Base-by-base conservation (phyloP, 805 yeast species). In the Suhomyces xylopsoci region DNA sequence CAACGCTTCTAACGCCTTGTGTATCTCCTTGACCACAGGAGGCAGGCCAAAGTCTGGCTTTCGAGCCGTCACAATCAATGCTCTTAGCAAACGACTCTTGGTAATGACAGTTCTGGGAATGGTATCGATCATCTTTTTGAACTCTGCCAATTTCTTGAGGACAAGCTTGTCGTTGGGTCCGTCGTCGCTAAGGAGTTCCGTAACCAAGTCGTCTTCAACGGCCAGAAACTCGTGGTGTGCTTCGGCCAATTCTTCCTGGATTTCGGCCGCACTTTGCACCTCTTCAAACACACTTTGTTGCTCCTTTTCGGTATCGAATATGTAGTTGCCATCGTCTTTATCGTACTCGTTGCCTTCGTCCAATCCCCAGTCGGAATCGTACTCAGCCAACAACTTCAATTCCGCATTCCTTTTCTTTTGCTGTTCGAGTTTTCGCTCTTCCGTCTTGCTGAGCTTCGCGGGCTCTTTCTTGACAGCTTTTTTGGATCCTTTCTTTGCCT, bases 341-440 rank as follows among this genome's bases (percentile, higher is more conserved):
- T 63, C 61, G 50, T 60, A 69, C 3, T 53, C 60, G 12, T 62
- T 52, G n/a, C 69, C 63, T n/a, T 69, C 76, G 12, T 72, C 78
- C 14, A 74, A 52, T 6, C 80, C 80, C 80, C 80, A 75, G 61
- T 75, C 80, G 7, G 73, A 62, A 50, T 70, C 72, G 43, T 69
- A 65, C 51, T 30, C 60, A 45, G 36, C 58, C 44, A 56, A 48
- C 15, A 49, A 43, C 38, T 48, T 53, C 34, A 41, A 44, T 45
- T 60, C 63, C 14, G 49, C 55, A 40, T 59, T 52, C 38, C 47
- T 49, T 20, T 50, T 45, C 55, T 48, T 52, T 34, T 25, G 57
- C 47, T 44, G 7, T 26, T 41, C 45, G 24, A 34, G 47, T 69
- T 45, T 61, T 65, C 9, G 63, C 59, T 7, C 61, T 62, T 15